Evolutionary conservation across 768 basidiomycete genomes (phyloP).

Genomic region (Astraeus odoratus): DNA sequence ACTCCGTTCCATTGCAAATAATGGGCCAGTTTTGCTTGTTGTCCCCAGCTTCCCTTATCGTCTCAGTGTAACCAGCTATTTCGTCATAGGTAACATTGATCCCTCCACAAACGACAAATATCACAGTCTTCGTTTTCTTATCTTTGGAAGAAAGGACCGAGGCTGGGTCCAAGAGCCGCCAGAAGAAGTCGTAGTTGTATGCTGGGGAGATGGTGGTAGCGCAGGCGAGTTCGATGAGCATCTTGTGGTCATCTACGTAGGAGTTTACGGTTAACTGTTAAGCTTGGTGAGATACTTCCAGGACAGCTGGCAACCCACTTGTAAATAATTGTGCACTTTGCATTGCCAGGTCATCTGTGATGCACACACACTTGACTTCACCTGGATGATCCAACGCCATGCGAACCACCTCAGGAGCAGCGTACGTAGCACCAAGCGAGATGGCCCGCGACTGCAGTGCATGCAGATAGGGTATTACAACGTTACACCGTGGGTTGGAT

Average conservation of each 20-base stretch:
- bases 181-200: slow-evolving; percentile 52
- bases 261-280: not conserved
- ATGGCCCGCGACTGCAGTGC: slow-evolving; percentile 58
- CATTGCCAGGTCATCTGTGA: slow-evolving; percentile 70
- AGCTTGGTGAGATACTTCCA: slow-evolving; percentile 1
- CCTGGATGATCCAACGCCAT: slow-evolving; percentile 59
- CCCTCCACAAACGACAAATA: slow-evolving; percentile 59
- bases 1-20: too few species aligned
- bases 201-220: slow-evolving; percentile 62
- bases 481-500: slow-evolving; percentile 34
- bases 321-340: slow-evolving; percentile 48
- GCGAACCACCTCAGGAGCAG: slow-evolving; percentile 53
- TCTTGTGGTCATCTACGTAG: slow-evolving; percentile 62
- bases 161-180: slow-evolving; percentile 26
- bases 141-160: slow-evolving; percentile 16
- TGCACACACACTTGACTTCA: slow-evolving; percentile 48
- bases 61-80: slow-evolving; percentile 38
- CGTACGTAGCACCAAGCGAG: slow-evolving; percentile 65
- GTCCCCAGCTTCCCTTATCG: slow-evolving; percentile 31
- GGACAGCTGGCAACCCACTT: slow-evolving; percentile 32
- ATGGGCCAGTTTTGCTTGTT: slow-evolving; percentile 23
- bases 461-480: slow-evolving; percentile 52
- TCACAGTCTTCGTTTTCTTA: slow-evolving; percentile 34
- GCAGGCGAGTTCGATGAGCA: slow-evolving; percentile 69
- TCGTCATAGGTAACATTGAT: slow-evolving; percentile 59